phyloP scores from a whole-genome alignment of 257 asterid species.

The Oldenlandia corymbosa region DNA sequence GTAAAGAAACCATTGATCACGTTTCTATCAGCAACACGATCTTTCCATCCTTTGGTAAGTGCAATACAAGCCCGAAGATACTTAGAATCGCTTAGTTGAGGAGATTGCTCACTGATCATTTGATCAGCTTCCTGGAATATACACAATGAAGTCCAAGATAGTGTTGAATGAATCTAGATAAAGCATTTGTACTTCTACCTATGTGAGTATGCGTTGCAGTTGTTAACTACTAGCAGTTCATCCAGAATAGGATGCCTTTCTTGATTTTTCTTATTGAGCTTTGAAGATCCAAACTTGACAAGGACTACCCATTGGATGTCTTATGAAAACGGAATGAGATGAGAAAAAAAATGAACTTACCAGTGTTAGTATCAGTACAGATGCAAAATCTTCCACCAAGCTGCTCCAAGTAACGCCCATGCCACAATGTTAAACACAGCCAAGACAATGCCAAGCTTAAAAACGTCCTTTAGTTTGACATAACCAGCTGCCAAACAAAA shows the following conservation, averaged over 20 bases:
- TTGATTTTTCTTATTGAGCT: background rate
- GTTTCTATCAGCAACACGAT: conserved; percentile 4
- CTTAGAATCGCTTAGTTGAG: background rate
- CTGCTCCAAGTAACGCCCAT: conserved; percentile 64
- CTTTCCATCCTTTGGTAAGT: background rate
- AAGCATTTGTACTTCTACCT: background rate
- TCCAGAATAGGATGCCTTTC: background rate
- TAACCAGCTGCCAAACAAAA: conserved; percentile 59
- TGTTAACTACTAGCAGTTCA: background rate
- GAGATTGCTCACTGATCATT: background rate
- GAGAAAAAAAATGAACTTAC: conserved; percentile 16
- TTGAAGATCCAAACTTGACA: background rate
- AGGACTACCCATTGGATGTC: background rate
- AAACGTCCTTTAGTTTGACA: conserved; percentile 54
- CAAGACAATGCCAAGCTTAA: conserved; percentile 54
- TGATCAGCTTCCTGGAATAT: conserved; percentile 1
- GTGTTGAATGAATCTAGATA: background rate
- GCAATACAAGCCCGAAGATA: no score
- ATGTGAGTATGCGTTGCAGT: background rate
- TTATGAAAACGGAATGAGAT: background rate
- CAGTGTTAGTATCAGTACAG: conserved; percentile 44
- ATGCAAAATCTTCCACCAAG: conserved; percentile 89
- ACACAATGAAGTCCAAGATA: background rate
- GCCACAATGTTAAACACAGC: conserved; percentile 48
- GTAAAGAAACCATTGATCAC: background rate